Evolutionary conservation across 805 yeast species (phyloP), one percentile per base, ranked within the genome.

Genomic region (Myxozyma vanderwaltii): DNA sequence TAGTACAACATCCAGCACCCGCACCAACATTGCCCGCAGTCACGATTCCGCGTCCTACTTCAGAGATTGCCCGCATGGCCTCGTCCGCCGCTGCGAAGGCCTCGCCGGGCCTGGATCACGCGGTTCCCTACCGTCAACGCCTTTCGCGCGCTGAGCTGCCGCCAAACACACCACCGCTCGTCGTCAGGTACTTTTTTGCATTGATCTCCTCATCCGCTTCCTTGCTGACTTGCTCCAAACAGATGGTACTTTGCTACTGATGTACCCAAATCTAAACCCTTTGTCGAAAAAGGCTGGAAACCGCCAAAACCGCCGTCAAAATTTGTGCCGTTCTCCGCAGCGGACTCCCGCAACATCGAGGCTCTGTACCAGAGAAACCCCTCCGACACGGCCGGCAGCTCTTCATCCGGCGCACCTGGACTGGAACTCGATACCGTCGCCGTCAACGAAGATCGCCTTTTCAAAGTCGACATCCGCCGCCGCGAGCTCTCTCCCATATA

Each of bases 391-490:
- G 33, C 49, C 10, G 48, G n/a, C 15, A 15, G 23, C n/a, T 21
- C 17, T 47, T 27, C 48, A 24, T 24, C 15, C 26, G 39, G 44
- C 10, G 36, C 10, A 13, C 35, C 48, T 8, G 36, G 17, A 10
- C 12, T 53, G 6, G 63, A 64, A 4, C 51, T 31, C 24, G 53
- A 49, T 27, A 53, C 47, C 13, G 81, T 87, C 2, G 80, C 81
- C 0, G 97, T 92, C 1, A 86, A 86, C 69, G 96, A 89, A 67
- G 98, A 91, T 69, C 81, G 82, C 24, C 75, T 92, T 26, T 88
- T 88, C 67, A 82, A 84, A 67, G 96, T 90, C 4, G 83, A 89
- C 67, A 61, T 92, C 21, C 63, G 69, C 0, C 72, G 74, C 5
- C 78, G 84, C 72, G 79, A 78, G 50, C 71, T 91, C 67, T 64